A percentile compares a stretch with the other conserved stretches of the same genome.
phyloP scores from a whole-genome alignment of 345 rosid species.

The Aquilaria sinensis region DNA sequence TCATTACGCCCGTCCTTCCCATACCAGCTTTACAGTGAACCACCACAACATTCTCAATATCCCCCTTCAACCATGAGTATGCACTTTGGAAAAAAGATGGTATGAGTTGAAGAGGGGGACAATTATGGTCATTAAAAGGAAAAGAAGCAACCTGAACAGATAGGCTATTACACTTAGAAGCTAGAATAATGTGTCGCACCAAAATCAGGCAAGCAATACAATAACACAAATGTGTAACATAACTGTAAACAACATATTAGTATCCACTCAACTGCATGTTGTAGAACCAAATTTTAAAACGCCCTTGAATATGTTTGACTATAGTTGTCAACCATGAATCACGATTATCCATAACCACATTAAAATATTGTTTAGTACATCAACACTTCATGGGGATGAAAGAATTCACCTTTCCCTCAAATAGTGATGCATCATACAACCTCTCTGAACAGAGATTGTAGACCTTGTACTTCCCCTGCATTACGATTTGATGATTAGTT shows the following conservation, averaged over 20 bases:
- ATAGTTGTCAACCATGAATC: not conserved
- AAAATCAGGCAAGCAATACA: not conserved
- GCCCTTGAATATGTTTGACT: not conserved
- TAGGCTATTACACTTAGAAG: constrained; percentile 17
- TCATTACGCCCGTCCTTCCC: constrained; percentile 97
- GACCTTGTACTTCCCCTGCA: constrained; percentile 92
- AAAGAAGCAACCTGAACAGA: constrained; percentile 74
- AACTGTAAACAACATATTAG: not conserved
- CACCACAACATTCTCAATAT: constrained; percentile 91
- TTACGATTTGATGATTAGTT: no score
- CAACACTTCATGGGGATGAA: not conserved
- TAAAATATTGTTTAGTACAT: no score
- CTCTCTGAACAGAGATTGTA: constrained; percentile 96
- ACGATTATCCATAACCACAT: not conserved
- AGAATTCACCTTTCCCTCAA: constrained; percentile 73
- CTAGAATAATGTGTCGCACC: constrained; percentile 1
- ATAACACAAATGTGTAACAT: not conserved
- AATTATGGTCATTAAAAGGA: constrained; percentile 96
- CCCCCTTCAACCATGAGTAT: constrained; percentile 93
- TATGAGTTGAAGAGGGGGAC: constrained; percentile 85
- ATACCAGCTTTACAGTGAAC: constrained; percentile 97
- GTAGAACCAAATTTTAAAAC: constrained; percentile 2
- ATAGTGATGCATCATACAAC: constrained; percentile 76
- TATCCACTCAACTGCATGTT: not conserved
- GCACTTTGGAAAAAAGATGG: constrained; percentile 92